Evolutionary conservation across 371 early-diverging fungal genomes (phyloP), one percentile per base, ranked within the genome.

Genomic region (Aphelidium insulamus): DNA sequence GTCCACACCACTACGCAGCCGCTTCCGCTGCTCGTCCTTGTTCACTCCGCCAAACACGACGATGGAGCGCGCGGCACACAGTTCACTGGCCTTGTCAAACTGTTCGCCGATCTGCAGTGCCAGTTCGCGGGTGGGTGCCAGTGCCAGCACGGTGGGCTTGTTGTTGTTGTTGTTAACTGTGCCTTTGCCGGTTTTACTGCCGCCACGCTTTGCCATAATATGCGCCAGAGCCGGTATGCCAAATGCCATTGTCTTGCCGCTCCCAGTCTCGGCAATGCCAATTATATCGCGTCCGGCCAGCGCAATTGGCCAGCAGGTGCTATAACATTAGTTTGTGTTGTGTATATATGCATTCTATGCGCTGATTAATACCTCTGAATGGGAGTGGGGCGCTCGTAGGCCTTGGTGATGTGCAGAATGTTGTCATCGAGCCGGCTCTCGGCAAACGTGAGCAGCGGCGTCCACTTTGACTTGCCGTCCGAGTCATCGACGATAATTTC

Each of bases 291-390:
- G 69, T 37, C 98, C 98, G 28, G 75, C 74, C 23, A 99, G 69
- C 9, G 97, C 97, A 94, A 94, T 92, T 7, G 98, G 95, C 95
- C 95, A 95, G 32, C 97, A n/a, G n/a, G n/a, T n/a, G n/a, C n/a
- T n/a, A n/a, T n/a, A n/a, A n/a, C n/a, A n/a, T n/a, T n/a, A n/a
- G n/a, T n/a, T n/a, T n/a, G n/a, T n/a, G n/a, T n/a, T n/a, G n/a
- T n/a, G n/a, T n/a, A n/a, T n/a, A n/a, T n/a, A n/a, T n/a, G n/a
- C n/a, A n/a, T n/a, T n/a, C n/a, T n/a, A n/a, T n/a, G n/a, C n/a
- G n/a, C n/a, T n/a, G n/a, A n/a, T n/a, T n/a, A n/a, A n/a, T n/a
- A n/a, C n/a, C n/a, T n/a, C n/a, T n/a, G n/a, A n/a, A n/a, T n/a
- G n/a, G n/a, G n/a, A n/a, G n/a, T n/a, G n/a, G n/a, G n/a, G n/a